Conservation (phyloP, 2,329 filamentous ascomycete species). For the Diaporthe eres region DNA sequence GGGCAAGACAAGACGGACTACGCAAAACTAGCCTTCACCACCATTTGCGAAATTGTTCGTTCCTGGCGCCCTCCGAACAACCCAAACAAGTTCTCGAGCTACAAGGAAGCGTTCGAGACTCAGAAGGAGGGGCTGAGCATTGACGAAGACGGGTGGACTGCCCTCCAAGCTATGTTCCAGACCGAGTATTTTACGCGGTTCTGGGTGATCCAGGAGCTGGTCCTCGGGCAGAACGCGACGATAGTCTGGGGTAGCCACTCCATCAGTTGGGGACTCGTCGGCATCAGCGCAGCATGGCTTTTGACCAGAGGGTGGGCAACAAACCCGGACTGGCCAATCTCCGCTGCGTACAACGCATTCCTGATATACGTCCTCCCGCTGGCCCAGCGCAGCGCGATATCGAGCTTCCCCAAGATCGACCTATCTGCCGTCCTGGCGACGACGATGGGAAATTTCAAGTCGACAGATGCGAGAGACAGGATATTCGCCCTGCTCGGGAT, state of each 20-base stretch:
- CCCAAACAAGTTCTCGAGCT: conserved; percentile 34
- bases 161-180: conserved; percentile 40
- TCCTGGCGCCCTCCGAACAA: conserved; percentile 38
- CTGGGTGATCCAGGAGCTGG: conserved; percentile 43
- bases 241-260: conserved; percentile 41
- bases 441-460: conserved; percentile 38
- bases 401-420: conserved; percentile 41
- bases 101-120: conserved; percentile 35
- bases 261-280: conserved; percentile 41
- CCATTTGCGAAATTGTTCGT: conserved; percentile 38
- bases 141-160: conserved; percentile 37
- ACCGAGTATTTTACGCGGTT: conserved; percentile 41
- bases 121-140: conserved; percentile 16
- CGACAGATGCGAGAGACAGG: conserved; percentile 40
- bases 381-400: conserved; percentile 37
- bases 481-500: conserved; percentile 42
- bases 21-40: conserved; percentile 32
- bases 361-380: conserved; percentile 42
- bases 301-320: conserved; percentile 41
- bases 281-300: conserved; percentile 41
- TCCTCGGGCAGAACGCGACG: conserved; percentile 36
- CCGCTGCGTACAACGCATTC: conserved; percentile 42
- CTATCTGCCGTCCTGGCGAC: conserved; percentile 39
- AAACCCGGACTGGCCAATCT: conserved; percentile 33
- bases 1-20: conserved; percentile 28